Evolutionary conservation across 441 rosid species (phyloP).

Genomic region (Macaranga tanarius): DNA sequence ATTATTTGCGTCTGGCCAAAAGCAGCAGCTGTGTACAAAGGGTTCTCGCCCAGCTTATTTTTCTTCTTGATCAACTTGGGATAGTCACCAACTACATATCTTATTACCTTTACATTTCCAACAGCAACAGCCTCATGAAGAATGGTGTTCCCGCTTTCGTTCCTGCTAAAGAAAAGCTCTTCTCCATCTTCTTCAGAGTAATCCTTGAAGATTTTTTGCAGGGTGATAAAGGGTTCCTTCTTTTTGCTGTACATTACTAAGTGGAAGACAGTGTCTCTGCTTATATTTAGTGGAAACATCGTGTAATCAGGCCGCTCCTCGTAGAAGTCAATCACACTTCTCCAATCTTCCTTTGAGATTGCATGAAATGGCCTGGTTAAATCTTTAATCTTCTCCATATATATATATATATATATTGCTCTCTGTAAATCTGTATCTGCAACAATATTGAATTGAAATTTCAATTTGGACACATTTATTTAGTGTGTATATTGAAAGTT

Average conservation of each 20-base stretch:
- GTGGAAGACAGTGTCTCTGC: slow-evolving; percentile 5
- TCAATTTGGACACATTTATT: too few relatives aligned
- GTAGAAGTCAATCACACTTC: background rate
- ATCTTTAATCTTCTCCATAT: background rate
- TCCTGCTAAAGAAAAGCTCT: background rate
- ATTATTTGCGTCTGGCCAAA: slow-evolving; percentile 21
- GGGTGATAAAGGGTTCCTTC: background rate
- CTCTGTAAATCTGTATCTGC: background rate
- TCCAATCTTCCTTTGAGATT: background rate
- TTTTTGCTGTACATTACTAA: background rate
- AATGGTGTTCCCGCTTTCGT: slow-evolving; percentile 25
- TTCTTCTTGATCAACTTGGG: background rate
- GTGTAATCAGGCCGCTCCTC: background rate
- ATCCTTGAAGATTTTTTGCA: background rate
- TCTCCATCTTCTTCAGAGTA: background rate
- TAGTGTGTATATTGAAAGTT: too few relatives aligned
- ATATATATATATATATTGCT: background rate
- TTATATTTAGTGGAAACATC: background rate
- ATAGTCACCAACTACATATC: background rate
- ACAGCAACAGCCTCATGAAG: slow-evolving; percentile 34
- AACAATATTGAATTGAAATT: too few relatives aligned
- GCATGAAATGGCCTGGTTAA: background rate
- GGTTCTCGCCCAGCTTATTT: slow-evolving; percentile 24
- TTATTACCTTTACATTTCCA: background rate
- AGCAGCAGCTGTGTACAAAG: slow-evolving; percentile 31